These are phyloP conservation scores for Termitomyces sp. DNA, from an alignment of 768 basidiomycete species.

Conservation along the genomic window DNA sequence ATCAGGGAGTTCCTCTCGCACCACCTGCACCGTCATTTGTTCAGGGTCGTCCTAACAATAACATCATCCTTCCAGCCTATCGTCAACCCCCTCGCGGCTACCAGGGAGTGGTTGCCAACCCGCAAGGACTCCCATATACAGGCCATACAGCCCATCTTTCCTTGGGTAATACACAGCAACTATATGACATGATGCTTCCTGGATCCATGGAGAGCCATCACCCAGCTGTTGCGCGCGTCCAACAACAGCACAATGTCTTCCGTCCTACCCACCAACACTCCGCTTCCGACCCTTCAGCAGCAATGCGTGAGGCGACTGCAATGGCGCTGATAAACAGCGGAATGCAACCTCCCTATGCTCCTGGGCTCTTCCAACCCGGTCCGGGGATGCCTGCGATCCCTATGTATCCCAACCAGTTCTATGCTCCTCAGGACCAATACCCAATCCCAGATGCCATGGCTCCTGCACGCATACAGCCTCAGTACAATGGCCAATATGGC, in stretches of 20 bases:
- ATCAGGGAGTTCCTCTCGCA: conserved; percentile 27
- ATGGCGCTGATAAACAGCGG: conserved; percentile 57
- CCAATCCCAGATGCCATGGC: conserved; percentile 43
- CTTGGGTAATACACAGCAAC: conserved; percentile 69
- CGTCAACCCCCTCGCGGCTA: conserved; percentile 62
- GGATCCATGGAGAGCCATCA: conserved; percentile 49
- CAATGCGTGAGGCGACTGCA: conserved; percentile 67
- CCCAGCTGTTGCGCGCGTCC: conserved; percentile 69
- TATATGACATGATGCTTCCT: conserved; percentile 79
- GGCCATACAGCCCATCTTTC: conserved; percentile 66
- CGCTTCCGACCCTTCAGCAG: conserved; percentile 74
- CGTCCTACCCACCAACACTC: conserved; percentile 79
- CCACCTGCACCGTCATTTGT: conserved; percentile 41
- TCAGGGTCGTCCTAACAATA: conserved; percentile 49
- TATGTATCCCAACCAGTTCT: conserved; percentile 71
- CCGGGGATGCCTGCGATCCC: conserved; percentile 51
- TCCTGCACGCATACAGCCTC: conserved; percentile 60
- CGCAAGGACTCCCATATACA: conserved; percentile 50
- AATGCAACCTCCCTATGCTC: conserved; percentile 50
- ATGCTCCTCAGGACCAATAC: conserved; percentile 58
- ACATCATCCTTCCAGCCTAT: conserved; percentile 45
- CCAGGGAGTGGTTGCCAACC: conserved; percentile 48
- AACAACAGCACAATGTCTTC: conserved; percentile 76
- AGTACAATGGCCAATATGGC: conserved; percentile 53
- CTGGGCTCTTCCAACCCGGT: conserved; percentile 54